Conservation (phyloP, 2,329 filamentous ascomycete genomes). For the Colletotrichum brevisporum region DNA sequence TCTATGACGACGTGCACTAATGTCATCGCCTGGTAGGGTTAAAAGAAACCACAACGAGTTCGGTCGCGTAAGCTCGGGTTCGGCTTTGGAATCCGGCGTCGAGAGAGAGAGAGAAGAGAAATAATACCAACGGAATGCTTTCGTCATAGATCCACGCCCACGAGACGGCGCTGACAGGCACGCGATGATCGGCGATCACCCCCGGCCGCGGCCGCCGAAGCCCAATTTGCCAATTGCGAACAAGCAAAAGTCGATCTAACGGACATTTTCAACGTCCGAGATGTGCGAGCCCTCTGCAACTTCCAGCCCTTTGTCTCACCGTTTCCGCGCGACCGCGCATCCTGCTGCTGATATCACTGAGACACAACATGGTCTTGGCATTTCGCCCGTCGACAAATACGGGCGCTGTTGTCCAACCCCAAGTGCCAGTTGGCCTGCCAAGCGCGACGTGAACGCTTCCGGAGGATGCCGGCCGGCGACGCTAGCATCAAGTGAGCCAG, state of each 20-base stretch:
- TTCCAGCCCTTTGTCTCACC: conserved; percentile 7
- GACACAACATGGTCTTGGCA: conserved; percentile 20
- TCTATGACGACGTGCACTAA: conserved; percentile 36
- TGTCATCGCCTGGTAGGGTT: not conserved
- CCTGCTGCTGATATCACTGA: conserved; percentile 20
- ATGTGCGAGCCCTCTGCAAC: conserved; percentile 16
- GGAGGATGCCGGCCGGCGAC: too few relatives aligned
- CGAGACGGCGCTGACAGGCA: conserved; percentile 16
- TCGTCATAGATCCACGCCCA: conserved; percentile 38
- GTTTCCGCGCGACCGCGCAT: not conserved
- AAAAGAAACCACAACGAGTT: not conserved
- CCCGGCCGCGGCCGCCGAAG: conserved; percentile 3
- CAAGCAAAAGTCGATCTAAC: not conserved
- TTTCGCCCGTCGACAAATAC: not conserved
- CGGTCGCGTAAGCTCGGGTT: conserved; percentile 29
- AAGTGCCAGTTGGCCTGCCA: not conserved
- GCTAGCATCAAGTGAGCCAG: too few relatives aligned
- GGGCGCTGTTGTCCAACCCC: not conserved
- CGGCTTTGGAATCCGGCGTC: conserved; percentile 8
- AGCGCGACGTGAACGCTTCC: not conserved
- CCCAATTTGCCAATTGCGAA: not conserved
- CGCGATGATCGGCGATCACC: conserved; percentile 23
- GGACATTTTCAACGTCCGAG: conserved; percentile 36
- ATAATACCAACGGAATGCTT: conserved; percentile 17
- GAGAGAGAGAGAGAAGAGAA: conserved; percentile 6